Base-by-base conservation (phyloP, 805 yeast species). In the Sugiyamaella valdiviana region DNA sequence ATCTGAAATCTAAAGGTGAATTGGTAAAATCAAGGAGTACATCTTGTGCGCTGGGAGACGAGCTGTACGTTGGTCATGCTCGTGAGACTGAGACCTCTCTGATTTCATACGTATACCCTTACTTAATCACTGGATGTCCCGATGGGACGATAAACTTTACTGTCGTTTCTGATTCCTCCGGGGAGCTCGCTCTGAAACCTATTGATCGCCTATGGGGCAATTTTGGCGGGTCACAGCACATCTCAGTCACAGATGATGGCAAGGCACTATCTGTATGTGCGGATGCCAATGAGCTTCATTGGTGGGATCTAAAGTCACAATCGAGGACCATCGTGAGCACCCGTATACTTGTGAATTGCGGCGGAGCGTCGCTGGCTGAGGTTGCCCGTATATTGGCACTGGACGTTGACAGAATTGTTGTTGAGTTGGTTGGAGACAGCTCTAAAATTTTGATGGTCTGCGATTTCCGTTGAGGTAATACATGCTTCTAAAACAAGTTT, bases 291-390 rank as follows among this genome's bases (percentile, higher is more conserved):
- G 54, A 51, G 38, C 36, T 51, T 16, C 23, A 37, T 6, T 44
- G 54, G 45, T 51, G 54, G 54, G 51, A 48, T 22, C 44, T 48
- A 6, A 26, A 32, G 14, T 26, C 32, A 3, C 32, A 26, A 12
- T 26, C 32, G 5, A 26, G n/a, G 4, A 26, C 9, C 32, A 26
- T 26, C 14, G 32, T 26, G n/a, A 26, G 32, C 10, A 26, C 32
- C n/a, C 32, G 32, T 6, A n/a, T 26, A 3, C 32, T 26, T 3
- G 9, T 26, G n/a, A 26, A n/a, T 26, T 12, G 14, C 14, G 14
- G 32, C 14, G 9, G 32, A 10, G n/a, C 9, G 32, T n/a, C 9
- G n/a, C 32, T 4, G 10, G 32, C 32, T 26, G 32, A 26, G 32
- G 32, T 12, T 39, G 42, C 29, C 5, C 24, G 36, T 6, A 41